Percentiles rank a stretch among this genome's conserved stretches.
phyloP scores from a whole-genome alignment of 257 asterid species.

The Nicotiana tabacum region DNA sequence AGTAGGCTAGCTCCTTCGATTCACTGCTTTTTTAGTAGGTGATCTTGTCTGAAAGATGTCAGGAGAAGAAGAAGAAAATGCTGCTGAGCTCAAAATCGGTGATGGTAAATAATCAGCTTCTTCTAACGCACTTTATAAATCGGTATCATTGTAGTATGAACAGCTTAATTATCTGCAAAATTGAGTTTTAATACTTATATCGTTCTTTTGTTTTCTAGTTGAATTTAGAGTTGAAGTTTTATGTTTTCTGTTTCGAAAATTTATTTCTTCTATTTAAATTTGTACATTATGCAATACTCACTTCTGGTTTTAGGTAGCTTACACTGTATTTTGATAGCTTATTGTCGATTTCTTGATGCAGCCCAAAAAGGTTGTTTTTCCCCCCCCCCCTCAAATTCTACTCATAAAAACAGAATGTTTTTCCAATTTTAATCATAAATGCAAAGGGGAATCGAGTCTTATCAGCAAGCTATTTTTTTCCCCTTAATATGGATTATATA shows the following conservation, averaged over 20 bases:
- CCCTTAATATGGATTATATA: neutral
- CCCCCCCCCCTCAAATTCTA: no score
- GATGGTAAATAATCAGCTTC: conserved; percentile 50
- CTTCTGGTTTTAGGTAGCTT: neutral
- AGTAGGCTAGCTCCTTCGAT: neutral
- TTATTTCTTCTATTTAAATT: neutral
- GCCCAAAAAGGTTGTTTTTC: no score
- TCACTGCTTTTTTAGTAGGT: neutral
- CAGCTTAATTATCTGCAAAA: neutral
- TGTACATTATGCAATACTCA: neutral
- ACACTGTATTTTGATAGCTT: neutral
- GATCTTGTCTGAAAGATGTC: conserved; percentile 35
- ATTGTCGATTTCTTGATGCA: neutral
- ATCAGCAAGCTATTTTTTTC: neutral
- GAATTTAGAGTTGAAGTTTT: neutral
- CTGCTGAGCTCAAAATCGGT: conserved; percentile 80
- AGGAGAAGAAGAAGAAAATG: conserved; percentile 77
- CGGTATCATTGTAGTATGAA: neutral
- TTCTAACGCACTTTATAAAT: neutral
- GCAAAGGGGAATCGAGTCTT: neutral
- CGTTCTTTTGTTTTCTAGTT: neutral
- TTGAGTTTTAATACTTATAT: neutral
- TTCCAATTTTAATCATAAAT: neutral
- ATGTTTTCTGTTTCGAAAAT: neutral
- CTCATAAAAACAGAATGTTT: neutral